Evolutionary conservation across 163 green algal genomes (phyloP), one percentile per base, ranked within the genome.

Genomic region (Volvox carteri): DNA sequence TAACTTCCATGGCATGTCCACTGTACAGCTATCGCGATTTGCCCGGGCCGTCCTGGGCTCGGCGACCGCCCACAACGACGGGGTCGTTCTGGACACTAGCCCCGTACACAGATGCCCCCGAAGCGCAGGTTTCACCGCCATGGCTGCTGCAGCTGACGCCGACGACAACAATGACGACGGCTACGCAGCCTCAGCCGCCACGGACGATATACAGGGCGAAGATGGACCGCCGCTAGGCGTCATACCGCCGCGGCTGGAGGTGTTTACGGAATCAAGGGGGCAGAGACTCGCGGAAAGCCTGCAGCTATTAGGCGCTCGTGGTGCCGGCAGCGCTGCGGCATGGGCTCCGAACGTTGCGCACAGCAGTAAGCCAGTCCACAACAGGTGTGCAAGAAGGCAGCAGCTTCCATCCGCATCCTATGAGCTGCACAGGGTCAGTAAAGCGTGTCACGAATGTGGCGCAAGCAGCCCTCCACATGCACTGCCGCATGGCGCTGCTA

Each of bases 1-100:
- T 6, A 39, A 67, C 42, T 30, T 87, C 0, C 30, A 41, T 44
- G 35, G 30, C 60, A 87, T 87, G 79, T 70, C 79, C 1, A 50
- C 70, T 1, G 68, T 52, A 25, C 84, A 83, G 35, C 54, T 89
- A 18, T 76, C 84, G 2, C 84, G 72, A 16, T 1, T 89, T 4
- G 72, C 84, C 0, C 30, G 85, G 16, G 72, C 28, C 25, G 74
- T 67, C 0, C 56, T 85, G 84, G 72, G 42, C 6, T 44, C 56
- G 19, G 28, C 54, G 2, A 54, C 41, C 5, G 16, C 25, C 21
- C 72, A 50, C 28, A 30, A 23, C n/a, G 46, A 48, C 12, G 70
- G 73, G 70, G 70, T 72, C 19, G 35, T 54, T 1, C 39, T 68
- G 7, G 84, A 76, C 25, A 18, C 0, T 23, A 89, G 70, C 84